Conservation (phyloP, 192 early-diverging fungal genomes). For the Linnemannia schmuckeri region DNA sequence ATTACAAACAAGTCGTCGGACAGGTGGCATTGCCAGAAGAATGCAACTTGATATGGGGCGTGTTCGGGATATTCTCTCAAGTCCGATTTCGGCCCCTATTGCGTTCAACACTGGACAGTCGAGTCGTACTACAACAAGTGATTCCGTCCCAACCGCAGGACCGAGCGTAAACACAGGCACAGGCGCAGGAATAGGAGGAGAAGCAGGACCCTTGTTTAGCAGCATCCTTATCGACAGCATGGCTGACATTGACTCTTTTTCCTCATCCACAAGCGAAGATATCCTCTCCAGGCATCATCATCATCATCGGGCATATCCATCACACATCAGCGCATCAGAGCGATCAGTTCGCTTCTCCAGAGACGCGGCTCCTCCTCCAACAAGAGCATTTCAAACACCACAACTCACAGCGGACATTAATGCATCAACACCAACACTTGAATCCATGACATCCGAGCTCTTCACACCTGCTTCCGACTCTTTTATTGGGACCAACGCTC, state of each 20-base stretch:
- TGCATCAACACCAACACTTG: not conserved
- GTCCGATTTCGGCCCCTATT: slow-evolving; percentile 33
- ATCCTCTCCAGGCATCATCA: not conserved
- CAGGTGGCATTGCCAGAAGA: not conserved
- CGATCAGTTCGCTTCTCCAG: slow-evolving; percentile 22
- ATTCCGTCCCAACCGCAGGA: not conserved
- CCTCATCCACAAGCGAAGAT: slow-evolving; percentile 18
- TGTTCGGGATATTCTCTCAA: slow-evolving; percentile 41
- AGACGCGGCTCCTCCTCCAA: slow-evolving; percentile 1
- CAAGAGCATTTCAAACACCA: not conserved
- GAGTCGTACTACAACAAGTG: not conserved
- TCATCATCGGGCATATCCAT: slow-evolving; percentile 4
- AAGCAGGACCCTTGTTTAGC: not conserved
- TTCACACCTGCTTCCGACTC: not conserved
- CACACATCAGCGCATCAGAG: not conserved
- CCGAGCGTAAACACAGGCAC: not conserved
- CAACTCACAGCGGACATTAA: not conserved
- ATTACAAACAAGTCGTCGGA: not conserved
- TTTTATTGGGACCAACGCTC: not conserved
- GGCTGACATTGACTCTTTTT: not conserved
- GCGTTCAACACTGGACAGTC: not conserved
- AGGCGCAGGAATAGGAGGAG: not conserved
- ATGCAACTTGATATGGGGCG: slow-evolving; percentile 23
- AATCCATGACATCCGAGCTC: not conserved
- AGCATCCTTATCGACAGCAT: not conserved